A percentile compares a stretch with the other conserved stretches of the same genome.
Evolutionary conservation across 139 green algal genomes (phyloP).

Genomic region (Eudorina sp.): DNA sequence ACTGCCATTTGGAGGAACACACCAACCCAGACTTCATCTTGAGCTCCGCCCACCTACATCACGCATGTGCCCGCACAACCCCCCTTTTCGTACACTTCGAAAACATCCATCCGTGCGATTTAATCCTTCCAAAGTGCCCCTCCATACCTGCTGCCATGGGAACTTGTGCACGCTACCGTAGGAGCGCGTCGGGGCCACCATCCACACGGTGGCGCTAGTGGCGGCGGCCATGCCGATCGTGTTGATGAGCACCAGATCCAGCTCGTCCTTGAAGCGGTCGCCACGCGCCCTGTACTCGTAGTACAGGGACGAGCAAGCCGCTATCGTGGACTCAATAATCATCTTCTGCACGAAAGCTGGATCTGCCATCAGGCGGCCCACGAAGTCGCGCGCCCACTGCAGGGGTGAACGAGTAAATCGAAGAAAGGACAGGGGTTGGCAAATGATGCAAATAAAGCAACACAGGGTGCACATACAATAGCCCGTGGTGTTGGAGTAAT

Average conservation of each 20-base stretch:
- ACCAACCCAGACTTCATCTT: too few species aligned
- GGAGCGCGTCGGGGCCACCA: conserved; percentile 86
- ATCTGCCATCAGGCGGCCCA: conserved; percentile 97
- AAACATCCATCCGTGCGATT: too few species aligned
- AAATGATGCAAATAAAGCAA: too few species aligned
- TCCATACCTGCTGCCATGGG: conserved; percentile 88
- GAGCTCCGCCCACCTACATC: too few species aligned
- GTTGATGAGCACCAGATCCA: conserved; percentile 93
- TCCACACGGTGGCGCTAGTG: conserved; percentile 91
- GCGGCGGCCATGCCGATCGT: conserved; percentile 82
- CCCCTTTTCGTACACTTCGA: too few species aligned
- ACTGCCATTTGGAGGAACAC: too few species aligned
- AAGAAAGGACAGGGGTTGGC: too few species aligned
- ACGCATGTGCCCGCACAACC: too few species aligned
- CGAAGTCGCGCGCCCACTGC: conserved; percentile 87
- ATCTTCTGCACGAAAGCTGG: conserved; percentile 97
- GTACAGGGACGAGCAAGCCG: conserved; percentile 72
- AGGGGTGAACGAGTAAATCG: too few species aligned
- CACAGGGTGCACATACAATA: too few species aligned
- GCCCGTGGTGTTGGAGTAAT: too few species aligned
- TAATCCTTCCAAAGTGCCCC: too few species aligned
- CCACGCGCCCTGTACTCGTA: conserved; percentile 83
- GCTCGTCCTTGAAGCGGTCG: conserved; percentile 80
- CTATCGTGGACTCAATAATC: conserved; percentile 88
- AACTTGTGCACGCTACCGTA: conserved; percentile 82